These are phyloP conservation scores for Aspergillus ochraceus DNA, from an alignment of 2,329 filamentous ascomycete genomes.

Conservation along the genomic window DNA sequence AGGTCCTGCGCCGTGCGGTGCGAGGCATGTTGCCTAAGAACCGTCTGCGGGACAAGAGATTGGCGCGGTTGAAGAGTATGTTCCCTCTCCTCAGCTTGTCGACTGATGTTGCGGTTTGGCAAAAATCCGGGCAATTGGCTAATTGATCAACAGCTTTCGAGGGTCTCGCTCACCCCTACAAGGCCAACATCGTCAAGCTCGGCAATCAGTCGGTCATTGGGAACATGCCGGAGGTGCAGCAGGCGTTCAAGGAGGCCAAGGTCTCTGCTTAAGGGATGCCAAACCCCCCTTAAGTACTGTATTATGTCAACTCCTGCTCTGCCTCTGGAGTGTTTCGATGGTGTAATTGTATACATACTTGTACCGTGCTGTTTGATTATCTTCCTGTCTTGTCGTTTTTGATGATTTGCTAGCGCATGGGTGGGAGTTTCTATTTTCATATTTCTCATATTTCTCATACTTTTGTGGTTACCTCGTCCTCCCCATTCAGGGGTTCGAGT, in stretches of 20 bases:
- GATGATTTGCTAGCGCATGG: constrained; percentile 41
- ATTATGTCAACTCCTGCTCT: not conserved
- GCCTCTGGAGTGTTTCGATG: constrained; percentile 5
- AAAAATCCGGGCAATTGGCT: constrained; percentile 4
- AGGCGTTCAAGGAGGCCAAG: constrained; percentile 35
- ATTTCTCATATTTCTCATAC: constrained; percentile 18
- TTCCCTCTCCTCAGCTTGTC: constrained; percentile 10
- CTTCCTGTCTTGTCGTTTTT: constrained; percentile 17
- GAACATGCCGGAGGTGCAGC: constrained; percentile 35
- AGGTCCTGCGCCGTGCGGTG: constrained; percentile 88
- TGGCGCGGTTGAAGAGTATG: constrained; percentile 79
- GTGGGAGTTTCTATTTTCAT: constrained; percentile 37
- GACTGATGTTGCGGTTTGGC: no score
- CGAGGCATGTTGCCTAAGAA: constrained; percentile 99
- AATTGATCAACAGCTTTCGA: constrained; percentile 68
- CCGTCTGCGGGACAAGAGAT: constrained; percentile 78
- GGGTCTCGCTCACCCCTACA: constrained; percentile 87
- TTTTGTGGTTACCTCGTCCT: constrained; percentile 1
- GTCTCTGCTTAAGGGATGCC: not conserved
- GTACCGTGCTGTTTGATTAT: constrained; percentile 13
- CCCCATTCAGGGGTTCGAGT: not conserved
- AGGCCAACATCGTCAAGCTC: constrained; percentile 78
- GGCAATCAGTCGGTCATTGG: constrained; percentile 53
- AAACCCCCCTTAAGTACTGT: not conserved
- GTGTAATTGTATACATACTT: constrained; percentile 30